Percentiles rank a stretch among this genome's conserved stretches.
phyloP scores from a whole-genome alignment of 352 stramenopile species.

The Phytophthora rubi region DNA sequence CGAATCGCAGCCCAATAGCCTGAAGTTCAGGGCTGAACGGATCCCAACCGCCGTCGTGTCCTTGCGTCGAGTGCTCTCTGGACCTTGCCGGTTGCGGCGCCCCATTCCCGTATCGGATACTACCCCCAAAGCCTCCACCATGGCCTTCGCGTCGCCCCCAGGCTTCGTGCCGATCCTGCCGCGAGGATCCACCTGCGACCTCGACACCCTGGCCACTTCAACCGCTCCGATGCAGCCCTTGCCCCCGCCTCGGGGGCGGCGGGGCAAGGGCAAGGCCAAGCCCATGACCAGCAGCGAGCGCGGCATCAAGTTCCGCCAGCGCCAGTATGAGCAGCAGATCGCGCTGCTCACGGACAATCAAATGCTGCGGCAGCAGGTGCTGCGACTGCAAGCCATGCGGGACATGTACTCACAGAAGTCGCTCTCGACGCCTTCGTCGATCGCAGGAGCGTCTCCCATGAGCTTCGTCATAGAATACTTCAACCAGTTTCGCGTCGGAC shows the following conservation, averaged over 20 bases:
- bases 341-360: conserved; percentile 16
- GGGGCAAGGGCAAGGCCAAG: conserved; percentile 17
- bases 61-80: conserved; percentile 1
- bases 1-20: background rate
- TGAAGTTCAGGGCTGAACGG: background rate
- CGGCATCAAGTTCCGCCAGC: conserved; percentile 39
- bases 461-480: conserved; percentile 49
- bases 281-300: conserved; percentile 39
- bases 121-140: background rate
- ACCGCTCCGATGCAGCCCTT: background rate
- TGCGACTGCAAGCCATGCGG: conserved; percentile 27
- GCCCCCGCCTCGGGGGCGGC: background rate
- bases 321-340: conserved; percentile 33
- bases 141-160: conserved; percentile 6
- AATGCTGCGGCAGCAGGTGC: conserved; percentile 32
- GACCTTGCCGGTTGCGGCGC: conserved; percentile 3
- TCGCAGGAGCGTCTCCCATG: conserved; percentile 23
- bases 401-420: conserved; percentile 24
- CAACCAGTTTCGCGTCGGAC: conserved; percentile 40
- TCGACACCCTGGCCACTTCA: background rate
- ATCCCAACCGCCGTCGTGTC: conserved; percentile 1
- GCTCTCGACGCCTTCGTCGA: conserved; percentile 22
- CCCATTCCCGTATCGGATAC: conserved; percentile 4
- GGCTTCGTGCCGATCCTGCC: conserved; percentile 24
- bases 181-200: background rate